These are phyloP conservation scores for Lophiotrema nucula DNA, from an alignment of 495 filamentous ascomycete species.

Conservation along the genomic window DNA sequence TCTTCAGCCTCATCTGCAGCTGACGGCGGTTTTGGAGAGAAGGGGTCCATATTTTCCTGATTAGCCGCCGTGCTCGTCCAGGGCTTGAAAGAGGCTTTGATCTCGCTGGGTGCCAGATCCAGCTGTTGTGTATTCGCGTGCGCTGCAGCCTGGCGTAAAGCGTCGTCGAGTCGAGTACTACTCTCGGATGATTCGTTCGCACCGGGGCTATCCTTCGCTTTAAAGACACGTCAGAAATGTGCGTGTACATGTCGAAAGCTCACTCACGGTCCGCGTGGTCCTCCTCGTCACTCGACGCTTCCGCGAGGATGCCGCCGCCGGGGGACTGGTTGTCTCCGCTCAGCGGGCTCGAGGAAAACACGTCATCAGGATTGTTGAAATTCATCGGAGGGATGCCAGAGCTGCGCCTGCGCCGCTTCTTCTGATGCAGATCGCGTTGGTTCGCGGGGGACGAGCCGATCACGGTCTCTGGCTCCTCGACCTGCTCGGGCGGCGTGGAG, in stretches of 20 bases:
- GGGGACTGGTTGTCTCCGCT: constrained; percentile 57
- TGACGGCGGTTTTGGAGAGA: constrained; percentile 37
- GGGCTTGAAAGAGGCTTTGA: constrained; percentile 71
- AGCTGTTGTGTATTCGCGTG: constrained; percentile 66
- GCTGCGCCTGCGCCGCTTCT: constrained; percentile 59
- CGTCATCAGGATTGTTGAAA: constrained; percentile 61
- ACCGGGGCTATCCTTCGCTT: constrained; percentile 24
- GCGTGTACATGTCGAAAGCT: no score
- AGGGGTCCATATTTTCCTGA: constrained; percentile 63
- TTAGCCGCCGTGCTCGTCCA: constrained; percentile 55
- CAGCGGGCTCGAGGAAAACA: constrained; percentile 73
- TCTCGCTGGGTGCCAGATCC: constrained; percentile 76
- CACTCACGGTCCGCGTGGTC: constrained; percentile 24
- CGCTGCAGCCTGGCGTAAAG: constrained; percentile 70
- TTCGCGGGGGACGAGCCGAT: constrained; percentile 61
- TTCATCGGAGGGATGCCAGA: constrained; percentile 61
- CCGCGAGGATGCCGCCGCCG: constrained; percentile 22
- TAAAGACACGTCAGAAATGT: no score
- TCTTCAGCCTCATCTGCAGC: constrained; percentile 11
- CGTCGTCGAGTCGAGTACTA: constrained; percentile 69
- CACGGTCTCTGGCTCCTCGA: constrained; percentile 54
- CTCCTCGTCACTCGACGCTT: constrained; percentile 31
- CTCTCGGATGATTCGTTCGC: constrained; percentile 56
- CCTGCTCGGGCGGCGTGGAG: constrained; percentile 61
- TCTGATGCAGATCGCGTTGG: constrained; percentile 66